phyloP scores from a whole-genome alignment of 1,284 basidiomycete genomes.

The Paramarasmius palmivorus region DNA sequence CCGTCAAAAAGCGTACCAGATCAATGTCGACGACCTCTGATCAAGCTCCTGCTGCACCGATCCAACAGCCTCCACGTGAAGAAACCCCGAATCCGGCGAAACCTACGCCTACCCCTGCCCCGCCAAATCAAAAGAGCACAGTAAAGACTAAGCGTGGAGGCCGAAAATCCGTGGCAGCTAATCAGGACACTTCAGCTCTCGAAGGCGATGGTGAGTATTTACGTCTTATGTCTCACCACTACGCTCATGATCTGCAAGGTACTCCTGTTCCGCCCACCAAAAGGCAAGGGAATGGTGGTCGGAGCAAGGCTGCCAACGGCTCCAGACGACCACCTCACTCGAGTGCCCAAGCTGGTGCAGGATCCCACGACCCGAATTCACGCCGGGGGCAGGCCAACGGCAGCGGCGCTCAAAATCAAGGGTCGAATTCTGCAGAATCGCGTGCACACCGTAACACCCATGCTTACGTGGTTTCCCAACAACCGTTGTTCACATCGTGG shows the following conservation, averaged over 20 bases:
- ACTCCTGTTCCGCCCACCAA: slow-evolving; percentile 27
- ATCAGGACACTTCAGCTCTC: slow-evolving; percentile 48
- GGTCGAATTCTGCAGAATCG: slow-evolving; percentile 30
- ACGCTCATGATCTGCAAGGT: slow-evolving; percentile 25
- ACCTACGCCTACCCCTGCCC: slow-evolving; percentile 27
- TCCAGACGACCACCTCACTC: slow-evolving; percentile 48
- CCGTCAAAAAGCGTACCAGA: slow-evolving; percentile 47
- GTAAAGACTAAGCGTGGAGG: slow-evolving; percentile 40
- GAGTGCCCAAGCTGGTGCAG: slow-evolving; percentile 36
- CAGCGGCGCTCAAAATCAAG: slow-evolving; percentile 24
- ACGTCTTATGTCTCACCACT: slow-evolving; percentile 23
- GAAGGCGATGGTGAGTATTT: slow-evolving; percentile 61
- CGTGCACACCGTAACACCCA: slow-evolving; percentile 74
- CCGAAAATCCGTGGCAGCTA: slow-evolving; percentile 43
- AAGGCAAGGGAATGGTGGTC: slow-evolving; percentile 47
- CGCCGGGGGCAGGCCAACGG: slow-evolving; percentile 45
- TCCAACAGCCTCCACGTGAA: slow-evolving; percentile 39
- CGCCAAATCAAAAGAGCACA: slow-evolving; percentile 27
- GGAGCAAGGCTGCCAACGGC: slow-evolving; percentile 39
- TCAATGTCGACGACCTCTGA: slow-evolving; percentile 71
- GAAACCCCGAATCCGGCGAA: slow-evolving; percentile 37
- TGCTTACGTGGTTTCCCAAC: slow-evolving; percentile 74
- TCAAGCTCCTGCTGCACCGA: slow-evolving; percentile 38
- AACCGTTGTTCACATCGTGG: slow-evolving; percentile 81
- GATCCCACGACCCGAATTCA: slow-evolving; percentile 43